Evolutionary conservation across 1,284 basidiomycete genomes (phyloP), one percentile per base, ranked within the genome.

Genomic region (Grifola frondosa): DNA sequence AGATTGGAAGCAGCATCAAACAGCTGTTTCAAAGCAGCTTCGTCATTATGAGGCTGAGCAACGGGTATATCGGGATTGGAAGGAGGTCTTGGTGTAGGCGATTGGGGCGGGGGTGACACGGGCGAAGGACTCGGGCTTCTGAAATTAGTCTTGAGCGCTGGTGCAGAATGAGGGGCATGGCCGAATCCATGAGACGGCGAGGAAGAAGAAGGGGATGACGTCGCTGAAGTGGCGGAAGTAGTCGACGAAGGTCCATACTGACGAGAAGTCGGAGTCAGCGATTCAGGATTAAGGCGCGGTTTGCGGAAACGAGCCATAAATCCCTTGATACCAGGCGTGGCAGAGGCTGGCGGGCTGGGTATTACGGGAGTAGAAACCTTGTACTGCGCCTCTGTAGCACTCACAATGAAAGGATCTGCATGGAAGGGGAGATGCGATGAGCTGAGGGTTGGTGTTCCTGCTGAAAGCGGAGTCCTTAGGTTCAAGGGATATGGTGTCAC

Each of bases 291-390:
- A 16, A 68, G 58, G 40, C 81, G 75, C 48, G 74, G 77, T 58
- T 81, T 89, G 37, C 85, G 77, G 60, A 91, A 85, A 28, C 84
- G 77, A 21, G 86, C 78, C 77, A 91, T 88, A 62, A 91, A 84
- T 9, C 85, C 81, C 61, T 81, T 86, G 19, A 89, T 57, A 30
- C 85, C 82, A 25, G 86, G 87, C 11, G 80, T 74, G 19, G 84
- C 77, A 16, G 84, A 81, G 5, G 83, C 78, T 49, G 84, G 82
- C 16, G 84, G 81, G 45, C 75, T 78, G 6, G 75, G 64, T 17
- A 59, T 23, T 15, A 53, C 49, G 5, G 53, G 50, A 10, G 75
- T 57, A 17, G 76, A 62, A 3, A 74, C 68, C 54, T 79, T 82
- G 47, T 74, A 71, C 49, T 75, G 72, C 16, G 68, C 54, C 37